phyloP scores from a whole-genome alignment of 805 yeast genomes.

The Deakozyma indianensis region DNA sequence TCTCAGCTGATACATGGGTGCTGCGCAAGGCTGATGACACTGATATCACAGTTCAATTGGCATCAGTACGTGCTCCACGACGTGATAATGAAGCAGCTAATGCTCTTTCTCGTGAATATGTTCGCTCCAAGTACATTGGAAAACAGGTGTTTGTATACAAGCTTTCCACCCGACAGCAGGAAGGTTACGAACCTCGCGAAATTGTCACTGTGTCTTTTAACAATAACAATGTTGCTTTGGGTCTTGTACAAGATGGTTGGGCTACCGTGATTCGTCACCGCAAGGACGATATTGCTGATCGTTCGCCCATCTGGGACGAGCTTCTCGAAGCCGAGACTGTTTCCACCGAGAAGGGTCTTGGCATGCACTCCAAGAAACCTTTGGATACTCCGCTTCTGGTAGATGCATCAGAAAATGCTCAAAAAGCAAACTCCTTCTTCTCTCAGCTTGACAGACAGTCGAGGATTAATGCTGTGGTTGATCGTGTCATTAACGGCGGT shows the following conservation, averaged over 20 bases:
- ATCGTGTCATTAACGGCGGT: conserved; percentile 52
- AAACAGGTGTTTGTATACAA: conserved; percentile 46
- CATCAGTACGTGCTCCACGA: conserved; percentile 67
- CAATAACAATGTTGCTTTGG: conserved; percentile 45
- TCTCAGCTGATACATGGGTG: conserved; percentile 55
- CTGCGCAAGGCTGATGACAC: conserved; percentile 33
- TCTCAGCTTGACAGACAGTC: conserved; percentile 55
- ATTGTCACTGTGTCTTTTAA: conserved; percentile 44
- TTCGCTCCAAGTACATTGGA: conserved; percentile 55
- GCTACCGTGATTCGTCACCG: conserved; percentile 71
- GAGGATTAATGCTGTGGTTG: conserved; percentile 55
- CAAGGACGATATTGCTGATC: conserved; percentile 50
- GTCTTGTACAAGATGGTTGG: conserved; percentile 48
- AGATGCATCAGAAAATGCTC: conserved; percentile 64
- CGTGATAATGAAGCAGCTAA: conserved; percentile 44
- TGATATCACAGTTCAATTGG: conserved; percentile 55
- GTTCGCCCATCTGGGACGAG: conserved; percentile 66
- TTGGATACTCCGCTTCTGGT: conserved; percentile 49
- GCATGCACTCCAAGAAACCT: conserved; percentile 43
- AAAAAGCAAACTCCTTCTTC: conserved; percentile 61
- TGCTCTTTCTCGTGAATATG: conserved; percentile 59
- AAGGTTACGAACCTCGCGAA: conserved; percentile 50
- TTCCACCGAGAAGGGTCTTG: conserved; percentile 42
- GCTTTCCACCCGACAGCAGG: conserved; percentile 51
- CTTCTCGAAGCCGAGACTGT: conserved; percentile 54